These are phyloP conservation scores for Exobasidium rhododendri DNA, from an alignment of 1,284 basidiomycete species.

Conservation along the genomic window DNA sequence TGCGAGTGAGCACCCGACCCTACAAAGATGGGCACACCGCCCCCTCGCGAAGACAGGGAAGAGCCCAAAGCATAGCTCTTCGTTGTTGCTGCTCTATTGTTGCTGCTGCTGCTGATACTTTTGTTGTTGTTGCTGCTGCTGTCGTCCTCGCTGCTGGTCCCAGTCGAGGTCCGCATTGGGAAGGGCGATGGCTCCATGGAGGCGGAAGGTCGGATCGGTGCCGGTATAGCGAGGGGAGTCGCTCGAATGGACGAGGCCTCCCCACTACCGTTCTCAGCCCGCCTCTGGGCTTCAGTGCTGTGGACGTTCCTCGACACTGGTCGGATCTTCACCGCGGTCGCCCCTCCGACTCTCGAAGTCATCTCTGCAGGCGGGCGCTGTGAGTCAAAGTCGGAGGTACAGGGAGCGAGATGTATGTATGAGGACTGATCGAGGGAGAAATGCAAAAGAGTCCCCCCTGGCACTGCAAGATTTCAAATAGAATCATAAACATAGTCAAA, in stretches of 20 bases:
- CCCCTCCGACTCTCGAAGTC: background rate
- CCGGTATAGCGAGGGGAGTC: too few relatives aligned
- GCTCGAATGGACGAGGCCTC: too few relatives aligned
- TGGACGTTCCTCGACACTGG: background rate
- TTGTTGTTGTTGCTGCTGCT: background rate
- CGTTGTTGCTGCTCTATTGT: background rate
- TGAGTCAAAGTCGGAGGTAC: too few relatives aligned
- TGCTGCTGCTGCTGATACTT: background rate
- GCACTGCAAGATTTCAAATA: too few relatives aligned
- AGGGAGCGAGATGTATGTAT: too few relatives aligned
- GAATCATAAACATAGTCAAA: too few relatives aligned
- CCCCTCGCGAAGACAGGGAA: background rate
- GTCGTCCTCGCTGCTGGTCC: background rate
- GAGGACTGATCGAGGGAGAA: too few relatives aligned
- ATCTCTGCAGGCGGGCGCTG: too few relatives aligned
- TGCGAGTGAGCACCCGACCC: background rate
- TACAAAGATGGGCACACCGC: background rate
- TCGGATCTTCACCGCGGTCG: background rate
- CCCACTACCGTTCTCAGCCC: too few relatives aligned
- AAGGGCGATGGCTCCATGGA: background rate
- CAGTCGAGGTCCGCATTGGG: background rate
- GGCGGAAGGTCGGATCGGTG: background rate
- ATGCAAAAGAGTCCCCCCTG: too few relatives aligned
- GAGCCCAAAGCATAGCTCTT: constrained; percentile 4
- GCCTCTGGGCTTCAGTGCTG: too few relatives aligned